These are phyloP conservation scores for Aethionema arabicum DNA, from an alignment of 345 rosid genomes.

Conservation along the genomic window DNA sequence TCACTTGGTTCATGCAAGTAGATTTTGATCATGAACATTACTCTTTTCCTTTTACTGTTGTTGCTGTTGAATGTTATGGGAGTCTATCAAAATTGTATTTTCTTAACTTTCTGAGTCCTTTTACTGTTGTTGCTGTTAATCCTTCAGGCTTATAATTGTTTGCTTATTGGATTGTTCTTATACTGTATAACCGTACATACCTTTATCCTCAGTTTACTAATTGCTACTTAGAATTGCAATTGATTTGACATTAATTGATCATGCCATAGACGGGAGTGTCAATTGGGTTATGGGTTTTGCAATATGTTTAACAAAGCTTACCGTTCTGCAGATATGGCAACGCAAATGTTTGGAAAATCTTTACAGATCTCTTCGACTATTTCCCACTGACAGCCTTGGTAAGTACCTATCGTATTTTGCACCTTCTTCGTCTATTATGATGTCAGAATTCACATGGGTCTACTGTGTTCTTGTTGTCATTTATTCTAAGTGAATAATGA, in stretches of 20 bases:
- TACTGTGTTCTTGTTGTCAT: constrained; percentile 8
- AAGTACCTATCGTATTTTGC: constrained; percentile 36
- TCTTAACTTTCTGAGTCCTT: background rate
- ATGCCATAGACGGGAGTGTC: background rate
- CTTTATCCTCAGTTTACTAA: background rate
- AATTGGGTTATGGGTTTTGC: constrained; percentile 11
- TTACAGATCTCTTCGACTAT: constrained; percentile 93
- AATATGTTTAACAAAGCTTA: background rate
- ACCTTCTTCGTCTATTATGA: background rate
- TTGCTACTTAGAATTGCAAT: constrained; percentile 14
- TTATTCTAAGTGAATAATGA: background rate
- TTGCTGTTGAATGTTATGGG: constrained; percentile 2
- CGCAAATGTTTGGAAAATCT: constrained; percentile 90
- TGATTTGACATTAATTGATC: background rate
- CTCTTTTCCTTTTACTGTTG: constrained; percentile 6
- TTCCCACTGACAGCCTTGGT: constrained; percentile 97
- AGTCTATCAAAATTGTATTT: background rate
- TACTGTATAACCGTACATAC: constrained; percentile 10
- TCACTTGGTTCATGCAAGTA: constrained; percentile 16
- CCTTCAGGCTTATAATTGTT: constrained; percentile 21
- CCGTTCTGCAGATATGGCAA: constrained; percentile 82
- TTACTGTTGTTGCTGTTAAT: constrained; percentile 17
- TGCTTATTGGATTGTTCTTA: background rate
- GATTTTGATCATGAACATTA: constrained; percentile 16
- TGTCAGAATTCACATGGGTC: constrained; percentile 12